Evolutionary conservation across 2,329 filamentous ascomycete species (phyloP), one percentile per base, ranked within the genome.

Genomic region (Pyrenophora teres): DNA sequence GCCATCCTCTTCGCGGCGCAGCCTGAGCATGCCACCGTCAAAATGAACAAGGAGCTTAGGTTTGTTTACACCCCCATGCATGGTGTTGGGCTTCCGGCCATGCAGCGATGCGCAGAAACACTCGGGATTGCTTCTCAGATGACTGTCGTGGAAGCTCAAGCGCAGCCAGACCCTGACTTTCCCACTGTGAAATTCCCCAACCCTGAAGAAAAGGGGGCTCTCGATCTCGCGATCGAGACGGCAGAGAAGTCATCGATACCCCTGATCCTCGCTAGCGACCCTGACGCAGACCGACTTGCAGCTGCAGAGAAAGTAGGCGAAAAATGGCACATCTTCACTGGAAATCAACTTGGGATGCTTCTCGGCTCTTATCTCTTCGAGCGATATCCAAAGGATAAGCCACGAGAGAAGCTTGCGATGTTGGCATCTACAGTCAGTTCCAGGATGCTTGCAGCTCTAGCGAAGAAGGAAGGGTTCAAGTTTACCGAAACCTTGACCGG

Each of bases 151-250:
- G 62, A 74, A 40, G 72, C 71, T 4, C 83, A 86, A 68, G 77
- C 79, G 30, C 62, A 80, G n/a, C 84, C 85, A 5, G 78, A 87
- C 62, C 83, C 84, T 0, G 78, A 85, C 49, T 87, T 87, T 48
- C 82, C 84, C 0, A 87, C 84, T 0, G 83, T 87, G 12, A 78
- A 79, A 21, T 87, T 87, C 56, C 85, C 85, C 0, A 87, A 87
- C 59, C 85, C 85, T 0, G 85, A 87, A 65, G 85, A 87, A 63
- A 80, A 80, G 50, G 84, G 84, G 6, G 83, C 85, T 2, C 71
- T 87, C 10, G 79, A 86, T 60, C 74, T 86, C 30, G 81, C 85
- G 1, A 83, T 84, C 42, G 65, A 77, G 54, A 79, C 79, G 3
- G 85, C 84, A 23, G 78, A 84, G 39, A 68, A 72, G 42, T 64